Evolutionary conservation across 768 basidiomycete genomes (phyloP), one percentile per base, ranked within the genome.

Genomic region (Boletus pseudo-olivaceus): DNA sequence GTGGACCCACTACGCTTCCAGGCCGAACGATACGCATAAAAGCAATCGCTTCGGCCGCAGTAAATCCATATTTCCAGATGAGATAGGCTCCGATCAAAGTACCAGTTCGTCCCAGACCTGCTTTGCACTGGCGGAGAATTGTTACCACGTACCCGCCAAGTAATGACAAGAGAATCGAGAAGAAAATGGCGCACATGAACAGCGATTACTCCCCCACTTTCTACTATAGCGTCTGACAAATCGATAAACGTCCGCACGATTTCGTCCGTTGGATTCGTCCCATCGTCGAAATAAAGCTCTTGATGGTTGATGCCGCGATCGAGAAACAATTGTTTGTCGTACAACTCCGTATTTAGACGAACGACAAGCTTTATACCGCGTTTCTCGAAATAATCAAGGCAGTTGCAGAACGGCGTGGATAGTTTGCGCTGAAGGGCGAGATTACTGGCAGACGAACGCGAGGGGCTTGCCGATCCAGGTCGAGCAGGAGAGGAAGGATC

Each of bases 21-120:
- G 97, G 97, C 42, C 97, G 85, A 51, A 97, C 86, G 61, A 99
- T 92, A 19, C 97, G 88, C 97, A 98, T 98, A 72, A 95, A 98
- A 0, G 89, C 97, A 53, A 98, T 98, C 6, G 89, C 97, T 73
- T 98, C 93, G 47, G 86, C 82, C 1, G 96, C 96, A 17, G 94
- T 93, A 69, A 99, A 99, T 20, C 91, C 92, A 64, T 98, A 96
- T 72, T 98, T 98, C 90, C 97, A 99, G 57, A 97, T 91, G 51
- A 99, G 81, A 77, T 98, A 98, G 9, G 96, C 97, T 34, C 97
- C 97, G 57, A 99, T 96, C 55, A 99, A 78, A 5, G 94, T 96
- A 4, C 97, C 97, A 7, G 97, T 98, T 51, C 97, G 81, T 23
- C 97, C 97, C 11, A 99, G 79, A 39, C 97, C 97, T 46, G 97